phyloP scores from a whole-genome alignment of 352 stramenopile species.

The Thraustotheca clavata region DNA sequence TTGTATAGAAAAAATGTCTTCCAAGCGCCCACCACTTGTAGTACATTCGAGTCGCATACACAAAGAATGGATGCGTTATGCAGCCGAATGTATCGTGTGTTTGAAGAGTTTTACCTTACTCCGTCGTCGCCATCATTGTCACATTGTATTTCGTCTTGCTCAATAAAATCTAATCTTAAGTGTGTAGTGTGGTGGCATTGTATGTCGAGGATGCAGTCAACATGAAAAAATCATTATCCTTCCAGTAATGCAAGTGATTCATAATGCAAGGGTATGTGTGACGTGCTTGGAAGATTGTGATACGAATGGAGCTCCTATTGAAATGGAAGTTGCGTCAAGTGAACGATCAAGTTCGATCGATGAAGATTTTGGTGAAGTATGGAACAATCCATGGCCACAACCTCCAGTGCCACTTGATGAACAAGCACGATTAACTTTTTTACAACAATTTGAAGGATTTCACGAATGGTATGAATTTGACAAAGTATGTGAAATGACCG shows the following conservation, averaged over 20 bases:
- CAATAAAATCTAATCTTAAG: not conserved
- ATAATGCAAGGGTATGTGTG: constrained; percentile 1
- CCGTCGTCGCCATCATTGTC: constrained; percentile 30
- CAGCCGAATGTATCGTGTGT: constrained; percentile 9
- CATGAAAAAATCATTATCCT: constrained; percentile 7
- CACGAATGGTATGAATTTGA: constrained; percentile 58
- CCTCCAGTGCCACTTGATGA: constrained; percentile 48
- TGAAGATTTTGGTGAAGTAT: not conserved
- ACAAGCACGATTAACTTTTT: constrained; percentile 36
- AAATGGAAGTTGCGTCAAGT: too few species aligned
- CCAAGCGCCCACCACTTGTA: not conserved
- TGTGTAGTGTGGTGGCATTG: constrained; percentile 15
- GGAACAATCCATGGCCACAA: constrained; percentile 58
- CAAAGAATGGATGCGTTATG: not conserved
- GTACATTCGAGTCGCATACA: not conserved
- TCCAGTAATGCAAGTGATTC: not conserved
- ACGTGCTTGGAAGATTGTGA: not conserved
- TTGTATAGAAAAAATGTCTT: not conserved
- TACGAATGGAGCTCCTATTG: not conserved
- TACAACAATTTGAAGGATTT: constrained; percentile 38
- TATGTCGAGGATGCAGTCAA: constrained; percentile 10
- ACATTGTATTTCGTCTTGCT: not conserved
- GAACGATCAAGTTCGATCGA: too few species aligned
- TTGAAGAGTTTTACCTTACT: constrained; percentile 27
- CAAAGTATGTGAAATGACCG: constrained; percentile 74